Conservation (phyloP, 1,284 basidiomycete species). For the Malassezia equina region DNA sequence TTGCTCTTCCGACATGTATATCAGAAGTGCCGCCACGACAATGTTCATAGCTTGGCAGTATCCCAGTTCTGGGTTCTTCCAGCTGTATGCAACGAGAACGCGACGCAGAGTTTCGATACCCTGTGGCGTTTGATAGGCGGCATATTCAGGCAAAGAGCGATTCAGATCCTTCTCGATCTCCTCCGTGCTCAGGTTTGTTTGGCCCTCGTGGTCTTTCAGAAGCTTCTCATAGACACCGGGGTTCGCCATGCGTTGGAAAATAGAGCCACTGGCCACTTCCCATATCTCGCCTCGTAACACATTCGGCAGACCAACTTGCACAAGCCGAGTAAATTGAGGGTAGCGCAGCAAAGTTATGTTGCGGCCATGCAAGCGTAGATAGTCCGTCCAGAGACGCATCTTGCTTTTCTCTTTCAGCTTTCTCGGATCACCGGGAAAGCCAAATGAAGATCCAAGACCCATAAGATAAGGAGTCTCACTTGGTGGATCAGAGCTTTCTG, state of each 20-base stretch:
- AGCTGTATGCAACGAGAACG: constrained; percentile 91
- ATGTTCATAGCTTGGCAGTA: constrained; percentile 57
- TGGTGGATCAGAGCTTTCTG: not conserved
- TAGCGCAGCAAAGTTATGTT: constrained; percentile 87
- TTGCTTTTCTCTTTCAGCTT: constrained; percentile 77
- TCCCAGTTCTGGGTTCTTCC: constrained; percentile 75
- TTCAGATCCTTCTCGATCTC: constrained; percentile 99
- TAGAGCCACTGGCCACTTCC: constrained; percentile 90
- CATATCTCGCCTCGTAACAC: constrained; percentile 91
- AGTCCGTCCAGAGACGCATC: constrained; percentile 89
- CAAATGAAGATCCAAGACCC: constrained; percentile 43
- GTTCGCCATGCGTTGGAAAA: constrained; percentile 74
- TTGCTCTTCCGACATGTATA: constrained; percentile 98
- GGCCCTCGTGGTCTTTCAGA: constrained; percentile 67
- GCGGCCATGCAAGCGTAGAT: constrained; percentile 65
- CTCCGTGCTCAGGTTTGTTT: constrained; percentile 79
- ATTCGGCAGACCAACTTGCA: constrained; percentile 94
- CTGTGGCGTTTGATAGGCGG: constrained; percentile 37
- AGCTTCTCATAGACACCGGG: constrained; percentile 75
- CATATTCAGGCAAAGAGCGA: constrained; percentile 52
- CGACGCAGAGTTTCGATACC: constrained; percentile 60
- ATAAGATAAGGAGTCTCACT: constrained; percentile 16
- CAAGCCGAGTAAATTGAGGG: constrained; percentile 86
- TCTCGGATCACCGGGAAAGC: constrained; percentile 47
- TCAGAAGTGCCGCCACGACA: constrained; percentile 71